These are phyloP conservation scores for Mucor lusitanicus DNA, from an alignment of 371 early-diverging fungal species.

Conservation along the genomic window DNA sequence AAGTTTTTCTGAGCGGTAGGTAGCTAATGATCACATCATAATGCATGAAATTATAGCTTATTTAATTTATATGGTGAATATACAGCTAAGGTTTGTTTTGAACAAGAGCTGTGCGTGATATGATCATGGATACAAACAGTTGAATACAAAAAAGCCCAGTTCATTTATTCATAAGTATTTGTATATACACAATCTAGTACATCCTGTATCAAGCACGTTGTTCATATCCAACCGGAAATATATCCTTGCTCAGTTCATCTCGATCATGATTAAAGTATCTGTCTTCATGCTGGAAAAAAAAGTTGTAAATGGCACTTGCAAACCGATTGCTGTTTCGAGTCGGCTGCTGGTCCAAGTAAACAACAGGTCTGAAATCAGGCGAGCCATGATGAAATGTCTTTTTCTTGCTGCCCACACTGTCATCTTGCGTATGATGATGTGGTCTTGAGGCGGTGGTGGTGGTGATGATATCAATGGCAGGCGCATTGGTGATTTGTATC, in stretches of 20 bases:
- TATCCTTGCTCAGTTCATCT: constrained; percentile 42
- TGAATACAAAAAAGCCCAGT: too few relatives aligned
- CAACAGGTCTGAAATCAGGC: constrained; percentile 22
- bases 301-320: constrained; percentile 23
- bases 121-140: not conserved
- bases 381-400: constrained; percentile 13
- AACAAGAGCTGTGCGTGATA: not conserved
- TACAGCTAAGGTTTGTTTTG: not conserved
- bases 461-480: constrained; percentile 1
- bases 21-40: not conserved
- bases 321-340: constrained; percentile 8
- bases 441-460: not conserved
- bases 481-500: constrained; percentile 3
- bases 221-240: constrained; percentile 31
- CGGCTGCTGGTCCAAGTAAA: constrained; percentile 8
- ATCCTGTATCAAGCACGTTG: constrained; percentile 1
- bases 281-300: constrained; percentile 34
- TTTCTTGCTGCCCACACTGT: not conserved
- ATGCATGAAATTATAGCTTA: not conserved
- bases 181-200: not conserved
- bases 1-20: not conserved
- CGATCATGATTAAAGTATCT: constrained; percentile 42
- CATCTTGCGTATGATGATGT: not conserved
- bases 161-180: too few relatives aligned
- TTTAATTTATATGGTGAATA: not conserved